phyloP scores from a whole-genome alignment of 495 filamentous ascomycete species.

The Podospora sp. region DNA sequence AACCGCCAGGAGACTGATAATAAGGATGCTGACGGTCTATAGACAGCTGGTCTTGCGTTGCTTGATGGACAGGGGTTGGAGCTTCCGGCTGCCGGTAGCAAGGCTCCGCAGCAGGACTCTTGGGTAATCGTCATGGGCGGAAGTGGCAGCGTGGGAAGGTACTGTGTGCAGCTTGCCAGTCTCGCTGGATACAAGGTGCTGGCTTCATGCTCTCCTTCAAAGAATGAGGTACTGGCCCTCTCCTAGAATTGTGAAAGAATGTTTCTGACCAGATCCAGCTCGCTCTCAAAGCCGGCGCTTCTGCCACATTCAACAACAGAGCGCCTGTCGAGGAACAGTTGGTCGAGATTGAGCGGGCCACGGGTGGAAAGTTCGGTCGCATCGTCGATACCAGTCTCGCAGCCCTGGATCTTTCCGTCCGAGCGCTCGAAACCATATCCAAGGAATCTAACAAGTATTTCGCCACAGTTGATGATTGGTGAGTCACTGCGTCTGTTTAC shows the following conservation, averaged over 20 bases:
- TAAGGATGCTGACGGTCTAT: neutral
- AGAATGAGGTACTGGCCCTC: conserved; percentile 29
- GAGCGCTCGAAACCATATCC: conserved; percentile 33
- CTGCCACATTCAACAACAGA: conserved; percentile 45
- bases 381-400: conserved; percentile 46
- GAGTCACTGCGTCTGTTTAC: neutral
- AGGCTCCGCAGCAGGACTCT: conserved; percentile 33
- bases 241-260: neutral
- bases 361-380: conserved; percentile 41
- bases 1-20: neutral
- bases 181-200: conserved; percentile 47
- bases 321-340: conserved; percentile 39
- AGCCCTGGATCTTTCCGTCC: conserved; percentile 36
- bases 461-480: conserved; percentile 50
- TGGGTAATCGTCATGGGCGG: conserved; percentile 51
- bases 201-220: conserved; percentile 43
- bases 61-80: conserved; percentile 33
- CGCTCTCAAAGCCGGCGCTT: conserved; percentile 36
- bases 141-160: conserved; percentile 48
- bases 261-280: conserved; percentile 20
- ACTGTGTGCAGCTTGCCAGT: conserved; percentile 41
- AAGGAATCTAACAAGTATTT: conserved; percentile 38
- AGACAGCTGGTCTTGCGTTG: conserved; percentile 35
- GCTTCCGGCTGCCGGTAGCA: conserved; percentile 29
- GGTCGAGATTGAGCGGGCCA: conserved; percentile 39